Conservation (phyloP, 108 stramenopile species). For the Nitzschia sp. region DNA sequence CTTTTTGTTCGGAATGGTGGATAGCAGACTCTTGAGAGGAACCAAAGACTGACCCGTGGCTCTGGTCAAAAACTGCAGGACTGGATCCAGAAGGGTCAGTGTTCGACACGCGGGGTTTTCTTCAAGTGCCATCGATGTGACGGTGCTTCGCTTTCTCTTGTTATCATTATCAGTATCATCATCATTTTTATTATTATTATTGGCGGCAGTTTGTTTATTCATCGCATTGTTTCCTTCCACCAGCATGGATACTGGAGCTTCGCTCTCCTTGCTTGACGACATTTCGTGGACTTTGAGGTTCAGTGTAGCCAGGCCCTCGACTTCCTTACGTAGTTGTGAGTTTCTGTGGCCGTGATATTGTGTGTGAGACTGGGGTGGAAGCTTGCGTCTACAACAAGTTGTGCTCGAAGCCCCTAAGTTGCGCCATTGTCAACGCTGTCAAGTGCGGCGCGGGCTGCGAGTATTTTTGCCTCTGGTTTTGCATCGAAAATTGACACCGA, state of each 20-base stretch:
- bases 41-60: slow-evolving; percentile 67
- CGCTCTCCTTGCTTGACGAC: too few species aligned
- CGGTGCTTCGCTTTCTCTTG: neutral
- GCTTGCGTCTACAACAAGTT: too few species aligned
- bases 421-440: too few species aligned
- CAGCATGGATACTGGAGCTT: neutral
- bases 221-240: neutral
- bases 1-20: slow-evolving; percentile 36
- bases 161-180: neutral
- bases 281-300: too few species aligned
- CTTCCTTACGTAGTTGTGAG: too few species aligned
- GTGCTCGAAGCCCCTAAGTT: too few species aligned
- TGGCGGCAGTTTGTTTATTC: neutral
- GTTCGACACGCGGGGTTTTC: slow-evolving; percentile 2
- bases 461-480: too few species aligned
- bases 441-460: too few species aligned
- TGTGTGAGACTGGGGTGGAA: too few species aligned
- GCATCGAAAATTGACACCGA: too few species aligned
- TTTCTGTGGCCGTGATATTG: too few species aligned
- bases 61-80: slow-evolving; percentile 76
- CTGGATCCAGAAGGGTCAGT: slow-evolving; percentile 55
- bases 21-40: slow-evolving; percentile 43
- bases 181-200: neutral
- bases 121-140: neutral
- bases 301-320: too few species aligned